phyloP scores from a whole-genome alignment of 2,329 filamentous ascomycete species.

The Cordyceps fumosorosea region DNA sequence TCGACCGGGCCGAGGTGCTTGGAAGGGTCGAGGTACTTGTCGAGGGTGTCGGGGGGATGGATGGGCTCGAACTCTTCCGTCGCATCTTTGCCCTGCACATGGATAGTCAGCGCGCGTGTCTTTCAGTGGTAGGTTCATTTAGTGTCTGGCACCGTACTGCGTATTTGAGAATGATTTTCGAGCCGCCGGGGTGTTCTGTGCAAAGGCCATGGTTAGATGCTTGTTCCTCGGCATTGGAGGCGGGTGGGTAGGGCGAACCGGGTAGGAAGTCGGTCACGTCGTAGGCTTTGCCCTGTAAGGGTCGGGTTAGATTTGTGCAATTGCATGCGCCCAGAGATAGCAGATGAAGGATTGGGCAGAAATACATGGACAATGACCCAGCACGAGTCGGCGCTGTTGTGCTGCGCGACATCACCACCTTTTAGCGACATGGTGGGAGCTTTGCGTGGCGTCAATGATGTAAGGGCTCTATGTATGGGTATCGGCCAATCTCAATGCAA shows the following conservation, averaged over 20 bases:
- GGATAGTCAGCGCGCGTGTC: not conserved
- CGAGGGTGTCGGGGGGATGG: slow-evolving; percentile 77
- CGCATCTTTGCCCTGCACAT: slow-evolving; percentile 70
- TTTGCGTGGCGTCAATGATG: not conserved
- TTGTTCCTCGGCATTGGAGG: not conserved
- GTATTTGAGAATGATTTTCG: slow-evolving; percentile 94
- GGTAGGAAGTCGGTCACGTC: slow-evolving; percentile 88
- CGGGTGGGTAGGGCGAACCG: slow-evolving; percentile 36
- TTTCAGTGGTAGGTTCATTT: not conserved
- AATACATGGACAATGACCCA: slow-evolving; percentile 81
- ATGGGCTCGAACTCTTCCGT: slow-evolving; percentile 90
- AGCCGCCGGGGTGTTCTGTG: slow-evolving; percentile 76
- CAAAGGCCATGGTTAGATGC: not conserved
- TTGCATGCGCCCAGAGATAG: not conserved
- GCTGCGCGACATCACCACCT: slow-evolving; percentile 54
- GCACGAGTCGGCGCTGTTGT: slow-evolving; percentile 76
- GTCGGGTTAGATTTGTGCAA: slow-evolving; percentile 6
- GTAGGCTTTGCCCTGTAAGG: slow-evolving; percentile 65
- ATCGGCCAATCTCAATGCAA: not conserved
- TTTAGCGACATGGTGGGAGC: slow-evolving; percentile 36
- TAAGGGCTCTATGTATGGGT: not conserved
- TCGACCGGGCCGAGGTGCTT: slow-evolving; percentile 89
- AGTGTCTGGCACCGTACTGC: slow-evolving; percentile 42
- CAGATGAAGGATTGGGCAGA: not conserved
- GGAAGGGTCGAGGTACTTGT: slow-evolving; percentile 73